Base-by-base conservation (phyloP, 768 basidiomycete genomes). In the Russula brevipes region DNA sequence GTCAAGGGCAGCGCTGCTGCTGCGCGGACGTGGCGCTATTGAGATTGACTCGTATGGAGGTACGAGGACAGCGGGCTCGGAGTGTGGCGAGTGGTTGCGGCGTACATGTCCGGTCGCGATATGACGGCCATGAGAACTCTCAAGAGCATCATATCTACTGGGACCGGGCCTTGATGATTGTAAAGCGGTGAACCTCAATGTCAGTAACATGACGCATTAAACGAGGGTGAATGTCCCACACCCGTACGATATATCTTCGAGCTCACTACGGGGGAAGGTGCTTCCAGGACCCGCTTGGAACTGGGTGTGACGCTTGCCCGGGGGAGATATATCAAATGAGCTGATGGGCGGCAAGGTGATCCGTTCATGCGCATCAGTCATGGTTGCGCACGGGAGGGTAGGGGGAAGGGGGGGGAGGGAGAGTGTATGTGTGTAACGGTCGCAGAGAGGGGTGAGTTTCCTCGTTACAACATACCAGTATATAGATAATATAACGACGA, bases 321-420 rank as follows among this genome's bases (percentile, higher is more conserved):
- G 35, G 36, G 63, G 63, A 44, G 63, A 60, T 10, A 60, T 39
- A 33, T 64, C 63, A 17, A 64, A 64, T 3, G 63, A 64, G 41
- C 63, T 64, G 24, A 64, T 64, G 5, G 63, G 63, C 5, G 63
- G 63, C 4, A 64, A 31, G 24, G 63, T 64, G 30, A 64, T 64
- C 41, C 63, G 58, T 51, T 64, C 58, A 17, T 59, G 63, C 63
- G 63, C 63, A 64, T 64, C 59, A 14, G 63, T 64, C 63, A 64
- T 64, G 14, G 47, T 60, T 50, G 49, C 52, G 55, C 58, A 41
- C 47, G 44, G 39, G 51, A 49, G n/a, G 39, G 57, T 2, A 6
- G 16, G 31, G 35, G 46, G 10, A 11, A 17, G 19, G 24, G 39
- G 33, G n/a, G 14, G 9, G 39, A 8, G 47, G 49, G 8, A 17